Evolutionary conservation across 2,329 filamentous ascomycete species (phyloP).

Genomic region (Fusarium sp.): DNA sequence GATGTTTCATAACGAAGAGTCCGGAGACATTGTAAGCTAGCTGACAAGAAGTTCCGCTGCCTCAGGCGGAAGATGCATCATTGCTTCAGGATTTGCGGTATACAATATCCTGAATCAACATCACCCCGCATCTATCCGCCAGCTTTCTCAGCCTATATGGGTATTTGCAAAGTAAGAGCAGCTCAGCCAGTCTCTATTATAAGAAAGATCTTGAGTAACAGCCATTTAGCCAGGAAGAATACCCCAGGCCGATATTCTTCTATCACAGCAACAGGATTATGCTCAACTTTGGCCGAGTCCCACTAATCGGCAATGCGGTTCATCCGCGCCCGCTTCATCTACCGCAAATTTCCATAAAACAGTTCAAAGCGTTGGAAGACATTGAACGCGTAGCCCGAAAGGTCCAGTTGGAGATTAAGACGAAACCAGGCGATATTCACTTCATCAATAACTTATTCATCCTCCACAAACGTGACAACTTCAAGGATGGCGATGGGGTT

Average conservation of each 20-base stretch:
- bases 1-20: conserved; percentile 77
- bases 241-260: conserved; percentile 67
- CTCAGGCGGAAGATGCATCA: conserved; percentile 72
- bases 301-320: conserved; percentile 63
- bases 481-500: background rate
- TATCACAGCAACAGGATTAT: conserved; percentile 62
- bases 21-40: conserved; percentile 74
- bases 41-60: conserved; percentile 70
- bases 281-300: conserved; percentile 68
- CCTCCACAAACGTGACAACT: conserved; percentile 62
- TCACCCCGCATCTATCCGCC: conserved; percentile 67
- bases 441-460: conserved; percentile 73
- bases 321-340: conserved; percentile 63
- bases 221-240: background rate
- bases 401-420: conserved; percentile 65
- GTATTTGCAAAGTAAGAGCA: conserved; percentile 69
- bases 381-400: conserved; percentile 65
- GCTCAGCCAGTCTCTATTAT: background rate
- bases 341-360: conserved; percentile 60
- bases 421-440: conserved; percentile 68
- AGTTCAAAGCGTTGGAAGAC: conserved; percentile 67
- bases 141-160: conserved; percentile 71
- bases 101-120: conserved; percentile 73
- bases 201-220: accelerated
- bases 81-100: conserved; percentile 72